Base-by-base conservation (phyloP, 164 flowering plant genomes). In the Paratinospora sagittata region DNA sequence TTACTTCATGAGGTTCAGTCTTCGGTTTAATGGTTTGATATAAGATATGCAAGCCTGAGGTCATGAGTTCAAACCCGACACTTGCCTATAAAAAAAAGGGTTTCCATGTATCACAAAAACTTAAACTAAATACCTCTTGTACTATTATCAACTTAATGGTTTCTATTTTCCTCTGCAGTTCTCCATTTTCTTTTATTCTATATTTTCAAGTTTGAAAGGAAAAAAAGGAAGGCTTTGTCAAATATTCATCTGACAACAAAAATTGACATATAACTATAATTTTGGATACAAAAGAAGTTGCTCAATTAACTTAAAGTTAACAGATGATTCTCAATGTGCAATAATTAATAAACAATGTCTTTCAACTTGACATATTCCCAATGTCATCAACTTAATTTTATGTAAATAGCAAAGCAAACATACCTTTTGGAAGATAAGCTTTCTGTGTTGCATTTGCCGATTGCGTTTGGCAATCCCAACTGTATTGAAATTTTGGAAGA, bases 361-460 rank as follows among this genome's bases (percentile, higher is more conserved):
- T n/a, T n/a, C n/a, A n/a, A n/a, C n/a, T n/a, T 43, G 43, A 73
- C 64, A 76, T 39, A 65, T 36, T n/a, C 26, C 24, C 8, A 36
- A 33, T 9, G 6, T 66, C 55, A 19, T 68, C 23, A 27, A 47
- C 70, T 26, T 47, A 58, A 47, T 47, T 68, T 7, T 27, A 62
- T 27, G 19, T 14, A 13, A 27, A 6, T 17, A 17, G 60, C 27
- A 68, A 47, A n/a, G n/a, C n/a, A n/a, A n/a, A n/a, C 70, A 67
- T 68, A 68, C 70, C 61, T 65, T 65, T 30, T 16, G 19, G 55
- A 8, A 39, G 47, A n/a, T n/a, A n/a, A n/a, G n/a, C n/a, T n/a
- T n/a, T n/a, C n/a, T n/a, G n/a, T n/a, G n/a, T n/a, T n/a, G n/a
- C n/a, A n/a, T n/a, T n/a, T n/a, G n/a, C n/a, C n/a, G 1, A 66